These are phyloP conservation scores for Lathyrus aphaca DNA, from an alignment of 306 rosid species.

Conservation along the genomic window DNA sequence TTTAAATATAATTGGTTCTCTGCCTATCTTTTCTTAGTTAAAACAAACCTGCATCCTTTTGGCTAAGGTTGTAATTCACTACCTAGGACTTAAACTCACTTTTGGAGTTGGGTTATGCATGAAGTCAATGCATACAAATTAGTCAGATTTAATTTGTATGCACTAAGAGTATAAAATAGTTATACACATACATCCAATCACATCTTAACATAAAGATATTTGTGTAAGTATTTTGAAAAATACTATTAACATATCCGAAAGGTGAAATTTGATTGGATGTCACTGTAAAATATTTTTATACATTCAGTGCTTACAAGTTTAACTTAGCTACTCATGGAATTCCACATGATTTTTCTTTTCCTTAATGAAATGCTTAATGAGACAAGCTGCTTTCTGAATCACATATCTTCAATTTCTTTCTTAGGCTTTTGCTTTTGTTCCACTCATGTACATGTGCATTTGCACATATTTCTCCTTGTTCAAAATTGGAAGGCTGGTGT, in stretches of 20 bases:
- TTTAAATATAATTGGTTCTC: constrained; percentile 1
- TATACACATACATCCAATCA: neutral
- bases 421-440: constrained; percentile 89
- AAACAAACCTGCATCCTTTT: neutral
- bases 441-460: constrained; percentile 97
- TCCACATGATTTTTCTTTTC: neutral
- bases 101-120: constrained; percentile 39
- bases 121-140: constrained; percentile 25
- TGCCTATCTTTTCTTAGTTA: constrained; percentile 7
- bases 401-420: constrained; percentile 44
- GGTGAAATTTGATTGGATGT: neutral
- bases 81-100: neutral
- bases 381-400: constrained; percentile 34
- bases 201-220: neutral
- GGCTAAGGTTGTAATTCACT: neutral
- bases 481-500: constrained; percentile 86
- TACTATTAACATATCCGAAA: neutral
- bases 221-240: neutral
- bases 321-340: constrained; percentile 11
- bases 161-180: neutral
- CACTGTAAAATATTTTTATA: neutral
- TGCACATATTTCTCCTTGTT: constrained; percentile 97
- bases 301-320: neutral
- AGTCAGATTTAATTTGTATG: constrained; percentile 5
- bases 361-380: constrained; percentile 36